Conservation (phyloP, 805 yeast genomes). For the Pichia cabralensis region DNA sequence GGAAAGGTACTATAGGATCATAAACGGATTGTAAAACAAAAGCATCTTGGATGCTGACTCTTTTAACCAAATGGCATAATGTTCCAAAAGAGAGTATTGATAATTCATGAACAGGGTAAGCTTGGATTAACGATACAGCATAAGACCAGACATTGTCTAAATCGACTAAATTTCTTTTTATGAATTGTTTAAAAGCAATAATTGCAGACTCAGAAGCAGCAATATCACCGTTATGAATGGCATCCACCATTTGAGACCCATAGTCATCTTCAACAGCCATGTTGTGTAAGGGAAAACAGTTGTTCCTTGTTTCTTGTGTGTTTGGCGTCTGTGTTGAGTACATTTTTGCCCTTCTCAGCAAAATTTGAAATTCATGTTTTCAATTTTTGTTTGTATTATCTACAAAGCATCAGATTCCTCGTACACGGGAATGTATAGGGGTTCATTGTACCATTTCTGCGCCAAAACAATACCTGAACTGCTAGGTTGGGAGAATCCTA, state of each 20-base stretch:
- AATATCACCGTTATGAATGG: slow-evolving; percentile 16
- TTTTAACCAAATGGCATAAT: slow-evolving; percentile 44
- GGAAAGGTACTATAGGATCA: slow-evolving; percentile 38
- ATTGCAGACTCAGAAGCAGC: slow-evolving; percentile 18
- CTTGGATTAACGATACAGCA: slow-evolving; percentile 39
- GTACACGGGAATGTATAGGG: no score
- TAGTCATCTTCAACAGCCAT: slow-evolving; percentile 11
- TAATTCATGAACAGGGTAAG: slow-evolving; percentile 30
- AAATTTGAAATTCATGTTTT: no score
- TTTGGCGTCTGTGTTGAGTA: no score
- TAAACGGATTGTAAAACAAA: slow-evolving; percentile 32
- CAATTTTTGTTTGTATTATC: no score
- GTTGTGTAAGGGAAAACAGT: slow-evolving; percentile 36
- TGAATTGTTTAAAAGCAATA: slow-evolving; percentile 37
- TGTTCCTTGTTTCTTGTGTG: slow-evolving; percentile 11
- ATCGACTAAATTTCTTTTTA: slow-evolving; percentile 46
- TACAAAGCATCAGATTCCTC: no score
- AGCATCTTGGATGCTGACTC: slow-evolving; percentile 49
- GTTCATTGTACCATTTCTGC: slow-evolving; percentile 29
- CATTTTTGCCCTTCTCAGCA: no score
- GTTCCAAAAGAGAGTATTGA: slow-evolving; percentile 40
- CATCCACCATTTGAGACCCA: slow-evolving; percentile 19
- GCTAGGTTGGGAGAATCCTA: slow-evolving; percentile 67
- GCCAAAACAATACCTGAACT: slow-evolving; percentile 50
- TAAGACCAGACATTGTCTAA: slow-evolving; percentile 38